Percentiles rank a stretch among this genome's conserved stretches.
These are phyloP conservation scores for Globisporangium middletonii DNA, from an alignment of 352 stramenopile species.

Conservation along the genomic window DNA sequence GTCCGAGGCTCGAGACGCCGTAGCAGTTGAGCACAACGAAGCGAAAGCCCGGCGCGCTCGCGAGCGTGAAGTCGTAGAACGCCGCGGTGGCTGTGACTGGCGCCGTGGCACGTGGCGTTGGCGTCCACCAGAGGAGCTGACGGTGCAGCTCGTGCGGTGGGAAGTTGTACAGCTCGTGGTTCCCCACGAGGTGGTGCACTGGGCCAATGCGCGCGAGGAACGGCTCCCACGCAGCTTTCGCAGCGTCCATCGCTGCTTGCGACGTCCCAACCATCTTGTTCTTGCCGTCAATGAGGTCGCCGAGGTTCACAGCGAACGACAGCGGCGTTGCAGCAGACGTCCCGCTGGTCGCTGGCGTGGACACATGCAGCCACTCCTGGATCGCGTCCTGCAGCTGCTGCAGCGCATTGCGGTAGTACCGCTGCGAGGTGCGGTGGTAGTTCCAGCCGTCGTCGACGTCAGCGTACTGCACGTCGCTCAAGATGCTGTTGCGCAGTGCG, in stretches of 20 bases:
- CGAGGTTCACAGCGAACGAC: slow-evolving; percentile 67
- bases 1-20: slow-evolving; percentile 54
- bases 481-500: slow-evolving; percentile 21
- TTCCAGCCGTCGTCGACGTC: slow-evolving; percentile 78
- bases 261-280: slow-evolving; percentile 45
- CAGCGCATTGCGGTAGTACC: slow-evolving; percentile 71
- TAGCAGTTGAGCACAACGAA: slow-evolving; percentile 76
- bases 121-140: slow-evolving; percentile 29
- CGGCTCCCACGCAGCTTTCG: slow-evolving; percentile 27
- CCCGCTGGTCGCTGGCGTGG: slow-evolving; percentile 2
- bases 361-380: slow-evolving; percentile 39
- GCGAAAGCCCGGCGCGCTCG: slow-evolving; percentile 32
- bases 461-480: slow-evolving; percentile 80
- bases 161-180: slow-evolving; percentile 87
- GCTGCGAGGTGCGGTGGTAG: slow-evolving; percentile 54
- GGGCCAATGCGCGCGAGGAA: slow-evolving; percentile 41
- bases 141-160: slow-evolving; percentile 31
- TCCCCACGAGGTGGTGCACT: slow-evolving; percentile 76
- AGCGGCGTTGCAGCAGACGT: slow-evolving; percentile 14
- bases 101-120: slow-evolving; percentile 2
- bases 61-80: slow-evolving; percentile 67
- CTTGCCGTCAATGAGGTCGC: slow-evolving; percentile 80
- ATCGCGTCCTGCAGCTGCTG: slow-evolving; percentile 36
- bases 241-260: slow-evolving; percentile 32
- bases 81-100: slow-evolving; percentile 5